Percentiles rank a stretch among this genome's conserved stretches.
These are phyloP conservation scores for Calycina herbarum DNA, from an alignment of 2,329 filamentous ascomycete genomes.

Conservation along the genomic window DNA sequence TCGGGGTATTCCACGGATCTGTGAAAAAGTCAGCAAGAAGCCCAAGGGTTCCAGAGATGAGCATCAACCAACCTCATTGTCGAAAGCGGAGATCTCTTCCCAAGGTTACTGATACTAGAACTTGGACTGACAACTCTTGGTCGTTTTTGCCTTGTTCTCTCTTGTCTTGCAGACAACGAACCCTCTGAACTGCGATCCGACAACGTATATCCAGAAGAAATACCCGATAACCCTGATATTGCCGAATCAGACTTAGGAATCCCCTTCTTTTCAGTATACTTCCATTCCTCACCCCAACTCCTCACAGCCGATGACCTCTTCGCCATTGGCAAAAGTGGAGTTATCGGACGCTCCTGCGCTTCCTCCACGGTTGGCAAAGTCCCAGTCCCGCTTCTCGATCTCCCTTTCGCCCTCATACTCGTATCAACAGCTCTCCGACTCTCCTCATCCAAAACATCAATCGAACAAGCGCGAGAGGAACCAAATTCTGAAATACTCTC, in stretches of 20 bases:
- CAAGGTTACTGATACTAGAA: conserved; percentile 32
- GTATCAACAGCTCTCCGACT: conserved; percentile 9
- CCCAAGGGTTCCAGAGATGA: neutral
- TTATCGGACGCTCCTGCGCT: conserved; percentile 19
- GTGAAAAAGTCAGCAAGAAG: conserved; percentile 15
- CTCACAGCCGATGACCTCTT: conserved; percentile 10
- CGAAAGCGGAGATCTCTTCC: conserved; percentile 30
- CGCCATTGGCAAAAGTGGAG: conserved; percentile 18
- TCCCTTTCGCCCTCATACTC: conserved; percentile 20
- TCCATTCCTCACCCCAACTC: conserved; percentile 28
- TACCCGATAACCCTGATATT: conserved; percentile 25
- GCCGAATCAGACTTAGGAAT: conserved; percentile 26
- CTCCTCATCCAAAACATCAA: conserved; percentile 17
- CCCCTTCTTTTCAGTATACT: conserved; percentile 22
- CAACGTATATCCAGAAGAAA: conserved; percentile 22
- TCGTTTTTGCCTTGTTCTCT: conserved; percentile 9
- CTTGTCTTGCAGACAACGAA: conserved; percentile 15
- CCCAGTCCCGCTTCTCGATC: conserved; percentile 20
- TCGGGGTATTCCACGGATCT: conserved; percentile 33
- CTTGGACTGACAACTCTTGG: conserved; percentile 30
- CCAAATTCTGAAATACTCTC: conserved; percentile 26
- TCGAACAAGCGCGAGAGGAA: conserved; percentile 20
- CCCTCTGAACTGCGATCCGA: conserved; percentile 20
- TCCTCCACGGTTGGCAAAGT: conserved; percentile 15
- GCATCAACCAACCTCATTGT: conserved; percentile 27